Evolutionary conservation across 78 protist genomes (phyloP).

Genomic region (Dictyostelium citrinum): DNA sequence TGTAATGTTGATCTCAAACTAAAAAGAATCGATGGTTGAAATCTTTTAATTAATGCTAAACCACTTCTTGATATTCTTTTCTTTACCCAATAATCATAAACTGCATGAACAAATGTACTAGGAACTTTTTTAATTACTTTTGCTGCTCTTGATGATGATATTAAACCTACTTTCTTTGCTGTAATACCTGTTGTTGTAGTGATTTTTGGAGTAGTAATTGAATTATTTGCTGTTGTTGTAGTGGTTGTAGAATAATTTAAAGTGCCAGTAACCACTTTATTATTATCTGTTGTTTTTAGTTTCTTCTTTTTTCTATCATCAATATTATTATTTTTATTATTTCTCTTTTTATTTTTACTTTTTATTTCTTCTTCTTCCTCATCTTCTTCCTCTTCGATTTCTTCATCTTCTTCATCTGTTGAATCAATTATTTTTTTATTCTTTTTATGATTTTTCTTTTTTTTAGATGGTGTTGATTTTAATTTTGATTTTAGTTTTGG

Average conservation of each 20-base stretch:
- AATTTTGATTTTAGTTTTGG: background rate
- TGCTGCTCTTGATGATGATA: constrained; percentile 30
- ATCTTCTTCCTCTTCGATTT: background rate
- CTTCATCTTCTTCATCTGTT: background rate
- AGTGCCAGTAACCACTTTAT: background rate
- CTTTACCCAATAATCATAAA: constrained; percentile 66
- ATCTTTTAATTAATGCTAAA: constrained; percentile 59
- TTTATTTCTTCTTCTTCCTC: background rate
- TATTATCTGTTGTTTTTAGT: background rate
- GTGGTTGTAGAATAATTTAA: background rate
- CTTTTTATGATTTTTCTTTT: background rate
- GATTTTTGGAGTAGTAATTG: background rate
- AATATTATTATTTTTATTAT: background rate
- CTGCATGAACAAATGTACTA: constrained; percentile 9
- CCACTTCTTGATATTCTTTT: constrained; percentile 69
- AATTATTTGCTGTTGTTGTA: background rate
- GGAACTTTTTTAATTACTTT: background rate
- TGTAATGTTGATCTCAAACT: constrained; percentile 51
- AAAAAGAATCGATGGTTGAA: constrained; percentile 65
- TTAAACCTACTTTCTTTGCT: constrained; percentile 58
- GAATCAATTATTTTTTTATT: background rate
- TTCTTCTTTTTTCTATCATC: background rate
- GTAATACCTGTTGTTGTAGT: constrained; percentile 46
- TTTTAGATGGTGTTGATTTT: background rate
- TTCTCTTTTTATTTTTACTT: background rate